Evolutionary conservation across 164 flowering plant genomes (phyloP).

Genomic region (Cinnamomum micranthum): DNA sequence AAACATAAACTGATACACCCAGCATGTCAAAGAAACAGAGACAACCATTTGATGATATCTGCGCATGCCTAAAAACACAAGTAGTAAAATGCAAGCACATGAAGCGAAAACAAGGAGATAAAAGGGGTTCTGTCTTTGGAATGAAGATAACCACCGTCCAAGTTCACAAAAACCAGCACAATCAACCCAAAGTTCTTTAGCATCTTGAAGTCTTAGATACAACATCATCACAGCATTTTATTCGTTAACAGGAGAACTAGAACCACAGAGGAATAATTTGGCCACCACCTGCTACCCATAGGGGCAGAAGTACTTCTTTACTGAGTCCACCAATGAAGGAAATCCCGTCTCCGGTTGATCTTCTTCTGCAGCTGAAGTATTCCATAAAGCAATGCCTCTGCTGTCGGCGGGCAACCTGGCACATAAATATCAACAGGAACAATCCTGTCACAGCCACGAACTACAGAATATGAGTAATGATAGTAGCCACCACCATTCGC

Average conservation of each 20-base stretch:
- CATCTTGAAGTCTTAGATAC: too few relatives aligned
- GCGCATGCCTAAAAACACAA: too few relatives aligned
- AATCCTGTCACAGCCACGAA: slow-evolving; percentile 93
- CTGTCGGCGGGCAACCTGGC: slow-evolving; percentile 98
- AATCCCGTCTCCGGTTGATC: slow-evolving; percentile 92
- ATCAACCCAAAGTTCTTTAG: too few relatives aligned
- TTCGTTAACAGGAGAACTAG: not conserved
- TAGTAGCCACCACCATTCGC: slow-evolving; percentile 99
- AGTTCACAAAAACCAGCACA: too few relatives aligned
- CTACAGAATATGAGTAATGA: slow-evolving; percentile 97
- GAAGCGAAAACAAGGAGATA: too few relatives aligned
- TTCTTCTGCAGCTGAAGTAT: slow-evolving; percentile 96
- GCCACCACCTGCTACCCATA: not conserved
- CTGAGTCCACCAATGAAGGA: slow-evolving; percentile 92
- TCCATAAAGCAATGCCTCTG: slow-evolving; percentile 94
- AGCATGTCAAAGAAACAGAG: too few relatives aligned
- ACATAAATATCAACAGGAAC: slow-evolving; percentile 98
- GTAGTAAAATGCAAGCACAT: too few relatives aligned
- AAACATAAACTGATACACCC: too few relatives aligned
- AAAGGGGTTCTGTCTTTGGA: too few relatives aligned
- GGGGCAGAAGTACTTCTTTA: slow-evolving; percentile 21
- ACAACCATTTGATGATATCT: too few relatives aligned
- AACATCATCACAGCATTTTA: not conserved
- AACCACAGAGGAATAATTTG: not conserved
- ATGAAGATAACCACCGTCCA: too few relatives aligned